A percentile compares a stretch with the other conserved stretches of the same genome.
phyloP scores from a whole-genome alignment of 2,329 filamentous ascomycete genomes.

The Penicillium psychrosexuale region DNA sequence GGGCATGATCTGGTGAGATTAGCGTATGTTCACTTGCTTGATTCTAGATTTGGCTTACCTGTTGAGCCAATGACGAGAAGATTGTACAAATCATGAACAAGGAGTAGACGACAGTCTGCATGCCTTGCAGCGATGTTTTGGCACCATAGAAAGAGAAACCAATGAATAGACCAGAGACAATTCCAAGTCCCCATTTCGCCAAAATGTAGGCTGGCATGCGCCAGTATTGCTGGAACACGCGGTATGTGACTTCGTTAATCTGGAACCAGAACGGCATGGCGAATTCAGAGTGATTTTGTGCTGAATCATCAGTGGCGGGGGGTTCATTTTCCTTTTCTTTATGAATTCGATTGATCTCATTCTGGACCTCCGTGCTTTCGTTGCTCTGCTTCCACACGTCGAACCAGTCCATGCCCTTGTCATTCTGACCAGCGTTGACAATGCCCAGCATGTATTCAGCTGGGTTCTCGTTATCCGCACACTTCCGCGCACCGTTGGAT shows the following conservation, averaged over 20 bases:
- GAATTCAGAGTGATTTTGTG: conserved; percentile 65
- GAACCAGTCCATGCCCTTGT: conserved; percentile 55
- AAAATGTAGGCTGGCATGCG: conserved; percentile 81
- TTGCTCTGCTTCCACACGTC: conserved; percentile 58
- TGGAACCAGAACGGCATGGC: conserved; percentile 69
- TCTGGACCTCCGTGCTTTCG: conserved; percentile 53
- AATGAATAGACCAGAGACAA: conserved; percentile 65
- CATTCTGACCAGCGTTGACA: conserved; percentile 46
- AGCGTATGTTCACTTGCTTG: background rate
- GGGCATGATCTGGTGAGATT: conserved; percentile 59
- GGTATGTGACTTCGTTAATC: conserved; percentile 62
- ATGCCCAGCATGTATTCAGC: conserved; percentile 68
- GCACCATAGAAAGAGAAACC: conserved; percentile 76
- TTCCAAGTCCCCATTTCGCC: conserved; percentile 68
- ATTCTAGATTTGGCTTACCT: background rate
- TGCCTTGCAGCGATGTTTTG: conserved; percentile 67
- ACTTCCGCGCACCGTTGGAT: conserved; percentile 56
- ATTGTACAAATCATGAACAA: conserved; percentile 79
- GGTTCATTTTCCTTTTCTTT: conserved; percentile 40
- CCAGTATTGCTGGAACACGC: conserved; percentile 89
- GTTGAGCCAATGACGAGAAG: conserved; percentile 47
- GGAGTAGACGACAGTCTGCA: conserved; percentile 81
- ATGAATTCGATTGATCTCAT: conserved; percentile 58
- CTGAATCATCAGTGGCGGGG: conserved; percentile 24
- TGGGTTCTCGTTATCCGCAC: conserved; percentile 62